A percentile compares a stretch with the other conserved stretches of the same genome.
These are phyloP conservation scores for Phytophthora meadii DNA, from an alignment of 352 stramenopile species.

Conservation along the genomic window DNA sequence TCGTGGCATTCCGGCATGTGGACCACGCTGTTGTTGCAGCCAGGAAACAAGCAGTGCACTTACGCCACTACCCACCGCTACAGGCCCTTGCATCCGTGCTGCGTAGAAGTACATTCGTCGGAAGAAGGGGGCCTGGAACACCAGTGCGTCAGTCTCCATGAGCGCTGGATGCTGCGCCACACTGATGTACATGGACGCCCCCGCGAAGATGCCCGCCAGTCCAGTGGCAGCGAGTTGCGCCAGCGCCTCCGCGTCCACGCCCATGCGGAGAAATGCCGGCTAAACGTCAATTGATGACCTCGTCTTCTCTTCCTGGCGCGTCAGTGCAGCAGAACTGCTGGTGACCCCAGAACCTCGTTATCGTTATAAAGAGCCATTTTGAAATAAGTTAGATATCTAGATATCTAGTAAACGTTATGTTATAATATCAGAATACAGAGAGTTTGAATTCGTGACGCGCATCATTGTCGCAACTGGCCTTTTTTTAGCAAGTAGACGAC, in stretches of 20 bases:
- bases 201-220: slow-evolving; percentile 72
- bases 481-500: slow-evolving; percentile 3
- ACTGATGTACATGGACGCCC: slow-evolving; percentile 72
- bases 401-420: too few relatives aligned
- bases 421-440: background rate
- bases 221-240: slow-evolving; percentile 66
- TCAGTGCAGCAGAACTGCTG: slow-evolving; percentile 5
- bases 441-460: slow-evolving; percentile 10
- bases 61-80: slow-evolving; percentile 62
- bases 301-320: background rate
- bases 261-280: slow-evolving; percentile 24
- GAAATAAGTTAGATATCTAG: background rate
- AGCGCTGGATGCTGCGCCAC: slow-evolving; percentile 78
- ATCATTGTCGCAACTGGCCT: slow-evolving; percentile 2
- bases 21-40: slow-evolving; percentile 43
- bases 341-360: background rate
- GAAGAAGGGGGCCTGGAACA: slow-evolving; percentile 80
- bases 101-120: slow-evolving; percentile 83
- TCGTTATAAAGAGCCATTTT: background rate
- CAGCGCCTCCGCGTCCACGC: slow-evolving; percentile 62
- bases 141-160: slow-evolving; percentile 57
- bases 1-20: slow-evolving; percentile 39
- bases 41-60: slow-evolving; percentile 57
- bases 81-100: slow-evolving; percentile 63
- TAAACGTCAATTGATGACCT: slow-evolving; percentile 6